Evolutionary conservation across 441 rosid species (phyloP), one percentile per base, ranked within the genome.

Genomic region (Populus hybrid): DNA sequence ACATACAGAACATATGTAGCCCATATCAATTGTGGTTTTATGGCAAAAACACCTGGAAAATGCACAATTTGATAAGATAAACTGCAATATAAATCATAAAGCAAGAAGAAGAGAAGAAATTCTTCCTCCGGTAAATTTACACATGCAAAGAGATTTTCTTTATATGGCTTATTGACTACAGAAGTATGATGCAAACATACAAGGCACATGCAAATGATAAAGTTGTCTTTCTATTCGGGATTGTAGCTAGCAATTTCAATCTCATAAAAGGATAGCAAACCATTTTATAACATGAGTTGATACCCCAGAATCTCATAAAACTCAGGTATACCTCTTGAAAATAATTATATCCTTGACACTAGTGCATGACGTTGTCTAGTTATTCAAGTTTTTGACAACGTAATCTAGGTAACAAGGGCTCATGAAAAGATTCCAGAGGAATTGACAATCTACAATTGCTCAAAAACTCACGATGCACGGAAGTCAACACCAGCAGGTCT

Each of bases 401-500:
- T 24, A 30, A 30, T 34, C 20, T 12, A 18, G 50, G 20, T 20
- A 73, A 23, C 21, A 63, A 73, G 35, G 23, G 16, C 23, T 10
- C 30, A 14, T 28, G 74, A 54, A 46, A 50, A 50, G 4, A 28
- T 72, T 28, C 30, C 64, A 72, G 28, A 6, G 38, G 35, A 72
- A 28, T 72, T 72, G 65, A 34, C 36, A 46, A 50, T 23, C 32
- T 28, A 67, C 64, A 20, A 50, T 20, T 36, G 10, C 26, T 73
- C 57, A 46, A 46, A 46, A n/a, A 87, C 99, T 81, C 86, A 96
- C 98, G 97, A 94, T 78, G 98, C 98, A 10, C 97, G 97, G 30
- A 96, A 96, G 89, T 96, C 99, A 35, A 96, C 97, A 16, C 96
- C 98, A 21, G 88, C 91, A 38, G 99, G 95, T 89, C 92, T 94